Evolutionary conservation across 106 monocot genomes (phyloP).

Genomic region (Cymbidium sinense): DNA sequence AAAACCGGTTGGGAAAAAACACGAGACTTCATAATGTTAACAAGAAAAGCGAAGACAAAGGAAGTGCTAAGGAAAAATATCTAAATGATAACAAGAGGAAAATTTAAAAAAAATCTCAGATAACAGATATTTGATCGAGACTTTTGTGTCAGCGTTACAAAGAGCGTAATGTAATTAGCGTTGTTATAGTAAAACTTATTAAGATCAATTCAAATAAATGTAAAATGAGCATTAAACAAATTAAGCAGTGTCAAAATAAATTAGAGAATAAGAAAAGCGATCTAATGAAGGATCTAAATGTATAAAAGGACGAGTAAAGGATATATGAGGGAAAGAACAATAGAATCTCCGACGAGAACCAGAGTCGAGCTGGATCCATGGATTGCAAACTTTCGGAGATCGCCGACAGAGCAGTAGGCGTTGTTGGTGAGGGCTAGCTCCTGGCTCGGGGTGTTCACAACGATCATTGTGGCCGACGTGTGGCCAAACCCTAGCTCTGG

Average conservation of each 20-base stretch:
- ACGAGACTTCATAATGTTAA: neutral
- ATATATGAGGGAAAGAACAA: slow-evolving; percentile 76
- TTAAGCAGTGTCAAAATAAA: neutral
- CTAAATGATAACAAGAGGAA: neutral
- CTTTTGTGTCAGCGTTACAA: slow-evolving; percentile 71
- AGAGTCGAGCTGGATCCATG: slow-evolving; percentile 30
- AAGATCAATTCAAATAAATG: slow-evolving; percentile 30
- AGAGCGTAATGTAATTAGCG: slow-evolving; percentile 73
- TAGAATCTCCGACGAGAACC: slow-evolving; percentile 43
- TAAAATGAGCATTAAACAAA: neutral
- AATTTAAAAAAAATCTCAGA: slow-evolving; percentile 12
- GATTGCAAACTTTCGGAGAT: slow-evolving; percentile 38
- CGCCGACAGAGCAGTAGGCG: slow-evolving; percentile 64
- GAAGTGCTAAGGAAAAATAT: neutral
- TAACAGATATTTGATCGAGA: slow-evolving; percentile 77
- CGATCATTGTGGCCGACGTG: slow-evolving; percentile 33
- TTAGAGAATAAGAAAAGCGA: neutral
- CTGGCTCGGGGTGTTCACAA: slow-evolving; percentile 63
- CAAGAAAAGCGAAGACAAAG: slow-evolving; percentile 4
- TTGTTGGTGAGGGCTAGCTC: slow-evolving; percentile 84
- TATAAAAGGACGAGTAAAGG: slow-evolving; percentile 31
- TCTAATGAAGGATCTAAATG: neutral
- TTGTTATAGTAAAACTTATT: slow-evolving; percentile 42
- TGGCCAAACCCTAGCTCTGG: slow-evolving; percentile 10
- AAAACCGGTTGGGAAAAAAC: slow-evolving; percentile 65